phyloP scores from a whole-genome alignment of 129 eudicot species.

The Escallonia rubra region DNA sequence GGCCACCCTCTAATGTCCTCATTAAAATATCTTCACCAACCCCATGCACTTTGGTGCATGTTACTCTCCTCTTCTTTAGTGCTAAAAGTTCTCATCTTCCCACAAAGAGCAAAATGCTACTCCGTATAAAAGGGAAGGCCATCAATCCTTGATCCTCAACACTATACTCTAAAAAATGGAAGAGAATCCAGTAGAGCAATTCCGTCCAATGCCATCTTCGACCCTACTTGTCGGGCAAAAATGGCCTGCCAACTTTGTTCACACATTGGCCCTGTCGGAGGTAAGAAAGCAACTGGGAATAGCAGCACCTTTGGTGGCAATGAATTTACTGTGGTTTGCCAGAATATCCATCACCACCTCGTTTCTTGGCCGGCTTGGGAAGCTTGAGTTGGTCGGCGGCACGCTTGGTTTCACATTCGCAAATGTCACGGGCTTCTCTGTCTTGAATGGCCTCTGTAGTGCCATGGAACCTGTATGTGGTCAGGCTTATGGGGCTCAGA shows the following conservation, averaged over 20 bases:
- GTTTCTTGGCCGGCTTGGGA: slow-evolving; percentile 52
- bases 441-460: slow-evolving; percentile 40
- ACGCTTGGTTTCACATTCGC: slow-evolving; percentile 44
- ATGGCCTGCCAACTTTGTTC: not conserved
- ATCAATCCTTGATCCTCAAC: not conserved
- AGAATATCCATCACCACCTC: slow-evolving; percentile 45
- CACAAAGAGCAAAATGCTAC: too few species aligned
- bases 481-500: slow-evolving; percentile 54
- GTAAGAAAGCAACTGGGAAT: slow-evolving; percentile 31
- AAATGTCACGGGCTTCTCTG: slow-evolving; percentile 48
- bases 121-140: not conserved
- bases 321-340: slow-evolving; percentile 47
- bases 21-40: too few species aligned
- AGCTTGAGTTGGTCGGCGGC: slow-evolving; percentile 56
- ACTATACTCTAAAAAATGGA: not conserved
- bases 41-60: too few species aligned
- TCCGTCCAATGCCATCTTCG: not conserved
- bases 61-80: too few species aligned
- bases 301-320: slow-evolving; percentile 28
- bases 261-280: slow-evolving; percentile 21
- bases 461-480: slow-evolving; percentile 68
- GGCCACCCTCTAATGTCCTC: too few species aligned
- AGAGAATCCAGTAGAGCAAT: not conserved
- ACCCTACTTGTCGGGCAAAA: not conserved
- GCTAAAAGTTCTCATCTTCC: too few species aligned